Evolutionary conservation across 331 rosid species (phyloP).

Genomic region (Cydonia oblonga): DNA sequence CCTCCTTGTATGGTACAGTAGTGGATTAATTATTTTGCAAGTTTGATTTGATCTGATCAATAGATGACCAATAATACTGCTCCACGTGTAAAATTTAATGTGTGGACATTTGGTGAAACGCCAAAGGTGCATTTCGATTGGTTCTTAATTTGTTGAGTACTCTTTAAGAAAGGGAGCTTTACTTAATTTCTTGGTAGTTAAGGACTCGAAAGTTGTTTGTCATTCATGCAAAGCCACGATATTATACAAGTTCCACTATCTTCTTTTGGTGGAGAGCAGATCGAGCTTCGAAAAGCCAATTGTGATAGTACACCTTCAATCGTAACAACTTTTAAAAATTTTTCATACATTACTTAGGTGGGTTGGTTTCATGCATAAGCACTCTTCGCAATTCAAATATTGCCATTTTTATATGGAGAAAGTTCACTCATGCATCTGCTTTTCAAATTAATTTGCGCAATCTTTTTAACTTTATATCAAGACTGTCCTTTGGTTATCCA

Average conservation of each 20-base stretch:
- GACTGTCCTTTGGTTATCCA: not conserved
- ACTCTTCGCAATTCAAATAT: not conserved
- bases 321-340: constrained; percentile 7
- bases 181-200: constrained; percentile 17
- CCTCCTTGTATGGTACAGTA: too few relatives aligned
- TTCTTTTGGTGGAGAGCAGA: constrained; percentile 10
- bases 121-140: not conserved
- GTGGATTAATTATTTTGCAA: too few relatives aligned
- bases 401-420: constrained; percentile 20
- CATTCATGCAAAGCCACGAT: constrained; percentile 7
- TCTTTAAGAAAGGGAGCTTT: constrained; percentile 11
- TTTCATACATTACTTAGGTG: constrained; percentile 7
- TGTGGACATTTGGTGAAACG: not conserved
- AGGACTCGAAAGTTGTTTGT: constrained; percentile 12
- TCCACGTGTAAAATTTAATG: constrained; percentile 19
- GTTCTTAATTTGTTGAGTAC: not conserved
- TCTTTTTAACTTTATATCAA: not conserved
- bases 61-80: constrained; percentile 14
- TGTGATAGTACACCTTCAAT: constrained; percentile 14
- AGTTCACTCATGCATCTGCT: constrained; percentile 2
- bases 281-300: constrained; percentile 15
- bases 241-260: constrained; percentile 17
- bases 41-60: constrained; percentile 38
- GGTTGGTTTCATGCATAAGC: not conserved
- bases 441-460: not conserved